Evolutionary conservation across 495 filamentous ascomycete species (phyloP), one percentile per base, ranked within the genome.

Genomic region (Lepidopterella palustris): DNA sequence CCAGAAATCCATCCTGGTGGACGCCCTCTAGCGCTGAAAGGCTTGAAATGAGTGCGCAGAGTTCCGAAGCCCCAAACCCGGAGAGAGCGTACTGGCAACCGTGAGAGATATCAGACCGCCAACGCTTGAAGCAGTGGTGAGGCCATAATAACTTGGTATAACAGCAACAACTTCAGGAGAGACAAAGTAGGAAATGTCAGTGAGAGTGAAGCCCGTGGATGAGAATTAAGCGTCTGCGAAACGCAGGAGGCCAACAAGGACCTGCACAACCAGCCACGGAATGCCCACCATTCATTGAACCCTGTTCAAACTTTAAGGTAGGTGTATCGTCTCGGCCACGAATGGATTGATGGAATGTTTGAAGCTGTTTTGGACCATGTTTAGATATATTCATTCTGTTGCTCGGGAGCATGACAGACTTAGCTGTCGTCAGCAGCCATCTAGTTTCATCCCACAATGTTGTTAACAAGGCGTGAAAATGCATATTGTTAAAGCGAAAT

Each of bases 1-100:
- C 63, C 5, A 68, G 50, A 40, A 73, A 73, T n/a, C 57, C 69
- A 52, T 53, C 47, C 25, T 66, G 65, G 54, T 67, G 71, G 8
- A 73, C 69, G 64, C 71, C 71, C 50, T 71, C 71, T 8, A 15
- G 15, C 10, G 28, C 53, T 5, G 52, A 29, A 52, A 60, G 57
- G 3, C 53, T 56, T 13, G 57, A 27, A 10, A 39, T 40, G 5
- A 57, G 4, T 3, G 55, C n/a, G 3, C 56, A 59, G 21, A 63
- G 8, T 8, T 63, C 61, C 10, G 50, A 51, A 13, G 29, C 27
- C 15, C 31, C 58, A 49, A 54, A 69, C 4, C 47, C 60, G 5
- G 59, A n/a, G 25, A 58, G 52, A 45, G 40, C 4, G 67, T 61
- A 5, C 48, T 60, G 45, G 70, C 27, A 18, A 70, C 65, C 2